These are phyloP conservation scores for Anisodus tanguticus DNA, from an alignment of 257 asterid genomes.

Conservation along the genomic window DNA sequence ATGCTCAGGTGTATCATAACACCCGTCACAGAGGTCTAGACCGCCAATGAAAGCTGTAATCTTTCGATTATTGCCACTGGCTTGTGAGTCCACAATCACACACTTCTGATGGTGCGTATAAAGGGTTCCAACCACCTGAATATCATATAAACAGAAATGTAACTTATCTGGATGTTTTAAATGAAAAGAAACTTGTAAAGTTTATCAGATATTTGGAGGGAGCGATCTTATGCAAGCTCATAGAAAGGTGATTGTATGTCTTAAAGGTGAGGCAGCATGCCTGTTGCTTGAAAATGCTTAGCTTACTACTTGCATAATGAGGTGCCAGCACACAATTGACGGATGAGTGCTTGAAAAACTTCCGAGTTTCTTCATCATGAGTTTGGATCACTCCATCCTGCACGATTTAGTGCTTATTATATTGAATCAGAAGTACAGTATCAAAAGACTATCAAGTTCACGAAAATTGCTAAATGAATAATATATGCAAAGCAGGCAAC, in stretches of 20 bases:
- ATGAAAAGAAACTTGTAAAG: slow-evolving; percentile 9
- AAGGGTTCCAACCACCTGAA: slow-evolving; percentile 94
- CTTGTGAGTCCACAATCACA: slow-evolving; percentile 93
- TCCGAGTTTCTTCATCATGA: slow-evolving; percentile 94
- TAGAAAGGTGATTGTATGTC: neutral
- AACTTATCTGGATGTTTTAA: neutral
- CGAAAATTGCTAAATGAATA: neutral
- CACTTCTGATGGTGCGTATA: slow-evolving; percentile 98
- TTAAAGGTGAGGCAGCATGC: slow-evolving; percentile 48
- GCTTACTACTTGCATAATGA: slow-evolving; percentile 95
- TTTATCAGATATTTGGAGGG: neutral
- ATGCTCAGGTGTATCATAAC: slow-evolving; percentile 97
- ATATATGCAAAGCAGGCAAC: neutral
- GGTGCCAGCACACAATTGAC: slow-evolving; percentile 90
- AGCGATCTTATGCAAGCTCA: neutral
- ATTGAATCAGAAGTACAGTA: slow-evolving; percentile 24
- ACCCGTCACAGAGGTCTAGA: slow-evolving; percentile 94
- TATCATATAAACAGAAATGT: slow-evolving; percentile 29
- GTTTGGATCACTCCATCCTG: slow-evolving; percentile 97
- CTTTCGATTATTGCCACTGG: slow-evolving; percentile 79
- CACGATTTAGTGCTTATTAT: slow-evolving; percentile 22
- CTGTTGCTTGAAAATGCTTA: slow-evolving; percentile 98
- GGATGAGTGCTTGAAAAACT: slow-evolving; percentile 91
- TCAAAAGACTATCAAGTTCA: neutral
- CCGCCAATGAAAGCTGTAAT: slow-evolving; percentile 86